These are phyloP conservation scores for Pseudofabraea citricarpa DNA, from an alignment of 2,329 filamentous ascomycete genomes.

Conservation along the genomic window DNA sequence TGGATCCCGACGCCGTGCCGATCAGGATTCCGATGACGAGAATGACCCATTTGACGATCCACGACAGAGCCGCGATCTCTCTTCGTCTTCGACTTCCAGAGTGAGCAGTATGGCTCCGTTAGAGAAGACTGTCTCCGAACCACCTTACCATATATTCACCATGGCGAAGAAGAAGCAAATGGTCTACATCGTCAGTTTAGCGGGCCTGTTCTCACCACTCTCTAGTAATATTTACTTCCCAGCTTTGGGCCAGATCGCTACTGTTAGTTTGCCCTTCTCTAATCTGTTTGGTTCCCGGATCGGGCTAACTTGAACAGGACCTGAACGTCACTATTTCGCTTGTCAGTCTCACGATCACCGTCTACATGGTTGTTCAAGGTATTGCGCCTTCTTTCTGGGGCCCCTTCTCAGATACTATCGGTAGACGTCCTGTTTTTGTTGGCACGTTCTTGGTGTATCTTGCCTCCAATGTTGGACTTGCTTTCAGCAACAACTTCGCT, in stretches of 20 bases:
- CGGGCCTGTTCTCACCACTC: slow-evolving; percentile 47
- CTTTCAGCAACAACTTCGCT: slow-evolving; percentile 36
- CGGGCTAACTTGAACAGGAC: slow-evolving; percentile 12
- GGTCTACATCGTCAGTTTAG: slow-evolving; percentile 43
- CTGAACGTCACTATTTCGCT: slow-evolving; percentile 24
- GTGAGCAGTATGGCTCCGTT: slow-evolving; percentile 4
- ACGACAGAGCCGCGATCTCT: neutral
- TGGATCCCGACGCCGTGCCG: neutral
- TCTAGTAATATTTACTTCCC: slow-evolving; percentile 49
- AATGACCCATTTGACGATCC: neutral
- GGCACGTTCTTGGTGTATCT: slow-evolving; percentile 42
- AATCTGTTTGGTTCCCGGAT: too few relatives aligned
- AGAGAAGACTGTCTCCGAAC: slow-evolving; percentile 13
- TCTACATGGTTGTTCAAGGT: slow-evolving; percentile 47
- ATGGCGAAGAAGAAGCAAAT: slow-evolving; percentile 38
- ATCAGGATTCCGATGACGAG: slow-evolving; percentile 4
- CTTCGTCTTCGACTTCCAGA: neutral
- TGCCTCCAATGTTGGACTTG: slow-evolving; percentile 40
- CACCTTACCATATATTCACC: slow-evolving; percentile 33
- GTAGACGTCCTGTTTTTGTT: slow-evolving; percentile 32
- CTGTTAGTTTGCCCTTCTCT: slow-evolving; percentile 17
- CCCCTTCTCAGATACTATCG: slow-evolving; percentile 40
- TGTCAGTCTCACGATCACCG: slow-evolving; percentile 37
- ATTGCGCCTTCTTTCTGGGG: slow-evolving; percentile 43
- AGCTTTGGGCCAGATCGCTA: slow-evolving; percentile 33